Evolutionary conservation across 2,329 filamentous ascomycete genomes (phyloP).

Genomic region (Fusarium brachygibbosum): DNA sequence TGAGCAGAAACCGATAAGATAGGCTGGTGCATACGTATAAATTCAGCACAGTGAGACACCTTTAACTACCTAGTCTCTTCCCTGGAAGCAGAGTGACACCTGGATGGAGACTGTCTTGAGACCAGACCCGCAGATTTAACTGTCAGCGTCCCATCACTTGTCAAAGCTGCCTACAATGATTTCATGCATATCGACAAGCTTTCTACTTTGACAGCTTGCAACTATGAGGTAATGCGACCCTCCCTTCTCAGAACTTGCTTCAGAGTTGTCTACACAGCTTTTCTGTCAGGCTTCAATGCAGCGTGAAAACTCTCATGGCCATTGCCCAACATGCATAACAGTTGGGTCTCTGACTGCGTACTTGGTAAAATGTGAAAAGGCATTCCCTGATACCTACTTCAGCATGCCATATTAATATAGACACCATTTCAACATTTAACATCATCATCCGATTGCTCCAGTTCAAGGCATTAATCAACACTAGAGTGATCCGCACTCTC

Average conservation of each 20-base stretch:
- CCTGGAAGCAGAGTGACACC: conserved; percentile 7
- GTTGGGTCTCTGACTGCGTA: not conserved
- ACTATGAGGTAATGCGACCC: conserved; percentile 7
- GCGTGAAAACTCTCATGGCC: not conserved
- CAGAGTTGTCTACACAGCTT: not conserved
- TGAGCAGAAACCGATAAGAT: not conserved
- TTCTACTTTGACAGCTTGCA: conserved; percentile 8
- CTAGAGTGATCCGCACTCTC: conserved; percentile 2
- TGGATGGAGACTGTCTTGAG: conserved; percentile 18
- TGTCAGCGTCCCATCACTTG: conserved; percentile 9
- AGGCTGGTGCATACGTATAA: conserved; percentile 1
- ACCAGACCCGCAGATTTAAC: conserved; percentile 18
- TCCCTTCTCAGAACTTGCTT: not conserved
- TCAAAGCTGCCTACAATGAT: conserved; percentile 8
- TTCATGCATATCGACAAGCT: conserved; percentile 17
- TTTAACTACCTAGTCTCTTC: conserved; percentile 4
- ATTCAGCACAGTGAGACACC: conserved; percentile 2
- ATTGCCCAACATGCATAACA: not conserved
- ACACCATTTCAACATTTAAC: too few relatives aligned
- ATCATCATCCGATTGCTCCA: conserved; percentile 4
- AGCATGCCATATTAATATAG: not conserved
- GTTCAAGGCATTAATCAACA: not conserved
- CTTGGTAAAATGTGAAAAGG: not conserved
- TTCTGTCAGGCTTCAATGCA: conserved; percentile 21
- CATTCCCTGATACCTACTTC: not conserved